Evolutionary conservation across 2,329 filamentous ascomycete genomes (phyloP), one percentile per base, ranked within the genome.

Genomic region (Ceratocystis destructans): DNA sequence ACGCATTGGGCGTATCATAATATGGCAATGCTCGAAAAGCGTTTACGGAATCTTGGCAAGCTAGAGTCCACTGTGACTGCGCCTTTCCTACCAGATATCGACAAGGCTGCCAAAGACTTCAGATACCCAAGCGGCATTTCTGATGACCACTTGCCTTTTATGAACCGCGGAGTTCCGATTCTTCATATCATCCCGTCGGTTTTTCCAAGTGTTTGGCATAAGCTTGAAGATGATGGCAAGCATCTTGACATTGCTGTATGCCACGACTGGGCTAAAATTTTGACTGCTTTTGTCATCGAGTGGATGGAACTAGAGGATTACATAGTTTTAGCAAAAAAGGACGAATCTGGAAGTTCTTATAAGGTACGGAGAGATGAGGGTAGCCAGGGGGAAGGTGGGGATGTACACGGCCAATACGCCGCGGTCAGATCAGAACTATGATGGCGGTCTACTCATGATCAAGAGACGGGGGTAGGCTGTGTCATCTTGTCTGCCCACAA

Each of bases 71-170:
- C 76, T 68, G 72, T 82, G 0, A 64, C 37, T 1, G 55, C 61
- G 1, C 73, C 75, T 0, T 96, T 96, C 73, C 77, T 96, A 3
- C 77, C 81, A 5, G 87, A 95, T 53, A 73, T 77, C 1, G 77
- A 79, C 22, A 89, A 86, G 74, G 73, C 73, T 28, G 69, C 74
- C 1, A 72, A 78, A 62, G 74, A 77, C 44, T 81, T 89, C 71
- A 75, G 65, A 59, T 71, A 70, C 46, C 78, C 87, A 71, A 75
- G 69, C 53, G 73, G 72, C 65, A 83, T 96, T 8, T 80, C 86
- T 69, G 94, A 99, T 73, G 94, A 99, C 72, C 94, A 99, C 74
- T 75, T 96, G 4, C 94, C 94, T 0, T 99, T 99, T 72, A 85
- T 97, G 80, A 78, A 78, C 45, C 83, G 90, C 45, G 94, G 94